Conservation (phyloP, 495 filamentous ascomycete species). For the Penicillium silybi region DNA sequence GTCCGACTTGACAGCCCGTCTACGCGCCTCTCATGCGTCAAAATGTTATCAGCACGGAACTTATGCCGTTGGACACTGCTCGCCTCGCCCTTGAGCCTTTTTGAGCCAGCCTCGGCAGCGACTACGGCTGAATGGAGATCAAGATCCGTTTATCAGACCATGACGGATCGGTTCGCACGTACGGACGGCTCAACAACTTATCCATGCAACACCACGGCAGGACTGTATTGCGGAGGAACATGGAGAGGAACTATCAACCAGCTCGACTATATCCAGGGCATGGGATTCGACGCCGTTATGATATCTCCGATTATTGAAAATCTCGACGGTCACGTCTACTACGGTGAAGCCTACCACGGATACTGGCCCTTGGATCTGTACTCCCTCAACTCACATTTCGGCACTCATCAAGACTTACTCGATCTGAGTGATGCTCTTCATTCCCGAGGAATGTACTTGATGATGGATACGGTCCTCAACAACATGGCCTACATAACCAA, state of each 20-base stretch:
- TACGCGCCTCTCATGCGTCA: background rate
- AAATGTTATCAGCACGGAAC: slow-evolving; percentile 6
- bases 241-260: slow-evolving; percentile 66
- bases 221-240: slow-evolving; percentile 71
- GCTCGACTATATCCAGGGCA: slow-evolving; percentile 57
- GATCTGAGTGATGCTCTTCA: slow-evolving; percentile 59
- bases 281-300: slow-evolving; percentile 82
- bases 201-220: slow-evolving; percentile 34
- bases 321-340: slow-evolving; percentile 39
- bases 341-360: slow-evolving; percentile 66
- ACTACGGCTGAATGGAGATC: slow-evolving; percentile 47
- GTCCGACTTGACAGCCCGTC: background rate
- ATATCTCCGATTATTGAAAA: slow-evolving; percentile 74
- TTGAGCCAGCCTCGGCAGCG: slow-evolving; percentile 17
- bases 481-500: slow-evolving; percentile 57
- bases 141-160: slow-evolving; percentile 68
- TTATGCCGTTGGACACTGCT: background rate
- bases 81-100: background rate
- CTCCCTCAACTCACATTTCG: slow-evolving; percentile 62
- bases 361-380: slow-evolving; percentile 72
- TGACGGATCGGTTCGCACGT: slow-evolving; percentile 73
- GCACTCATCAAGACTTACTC: slow-evolving; percentile 58
- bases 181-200: slow-evolving; percentile 57
- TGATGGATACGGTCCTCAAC: slow-evolving; percentile 78
- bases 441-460: slow-evolving; percentile 61